These are phyloP conservation scores for Candida cerambycidarum DNA, from an alignment of 805 yeast species.

Conservation along the genomic window DNA sequence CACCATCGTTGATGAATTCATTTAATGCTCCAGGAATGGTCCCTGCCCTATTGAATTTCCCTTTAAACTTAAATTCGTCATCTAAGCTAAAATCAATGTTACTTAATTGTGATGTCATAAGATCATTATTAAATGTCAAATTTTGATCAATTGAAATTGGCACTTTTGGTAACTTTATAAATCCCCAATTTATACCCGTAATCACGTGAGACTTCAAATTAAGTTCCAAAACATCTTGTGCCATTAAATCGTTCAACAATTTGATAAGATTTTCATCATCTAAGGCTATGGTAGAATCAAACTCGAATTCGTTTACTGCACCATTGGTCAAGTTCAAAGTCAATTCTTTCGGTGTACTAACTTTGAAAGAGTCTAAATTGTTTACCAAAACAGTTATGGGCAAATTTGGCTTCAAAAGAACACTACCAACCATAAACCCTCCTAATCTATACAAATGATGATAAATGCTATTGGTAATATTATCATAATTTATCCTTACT, in stretches of 20 bases:
- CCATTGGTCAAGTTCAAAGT: constrained; percentile 10
- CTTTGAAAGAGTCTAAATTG: constrained; percentile 17
- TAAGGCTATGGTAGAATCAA: constrained; percentile 12
- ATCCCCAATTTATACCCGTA: constrained; percentile 19
- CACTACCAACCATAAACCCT: constrained; percentile 23
- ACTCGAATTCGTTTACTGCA: constrained; percentile 10
- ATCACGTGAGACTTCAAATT: constrained; percentile 22
- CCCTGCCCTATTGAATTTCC: not conserved
- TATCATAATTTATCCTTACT: constrained; percentile 27
- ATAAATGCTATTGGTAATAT: constrained; percentile 22
- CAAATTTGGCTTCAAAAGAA: constrained; percentile 19
- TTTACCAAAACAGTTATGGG: constrained; percentile 18
- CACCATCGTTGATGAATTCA: constrained; percentile 4
- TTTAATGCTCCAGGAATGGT: not conserved
- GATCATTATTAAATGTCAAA: constrained; percentile 11
- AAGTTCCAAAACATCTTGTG: constrained; percentile 18
- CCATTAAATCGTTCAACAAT: constrained; percentile 16
- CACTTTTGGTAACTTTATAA: constrained; percentile 15
- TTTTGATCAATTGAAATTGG: constrained; percentile 14
- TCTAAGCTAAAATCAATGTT: constrained; percentile 10
- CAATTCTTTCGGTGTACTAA: constrained; percentile 12
- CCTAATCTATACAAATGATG: constrained; percentile 20
- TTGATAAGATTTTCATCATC: constrained; percentile 12
- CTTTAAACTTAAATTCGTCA: constrained; percentile 15
- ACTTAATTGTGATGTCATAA: not conserved